A percentile compares a stretch with the other conserved stretches of the same genome.
Conservation (phyloP, 352 stramenopile genomes). For the Detonula confervacea region DNA sequence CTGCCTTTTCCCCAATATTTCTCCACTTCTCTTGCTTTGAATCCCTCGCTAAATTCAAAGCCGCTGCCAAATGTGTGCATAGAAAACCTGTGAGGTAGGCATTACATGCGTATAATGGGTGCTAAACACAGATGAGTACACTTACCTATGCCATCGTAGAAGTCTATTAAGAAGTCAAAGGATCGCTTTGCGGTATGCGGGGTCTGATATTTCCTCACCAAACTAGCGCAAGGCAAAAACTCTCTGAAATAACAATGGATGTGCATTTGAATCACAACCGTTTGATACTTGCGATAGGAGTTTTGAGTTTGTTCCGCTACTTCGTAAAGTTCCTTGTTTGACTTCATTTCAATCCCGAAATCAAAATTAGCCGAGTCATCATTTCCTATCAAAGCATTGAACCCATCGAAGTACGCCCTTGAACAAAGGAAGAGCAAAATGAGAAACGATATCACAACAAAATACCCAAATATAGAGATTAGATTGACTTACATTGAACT, state of each 20-base stretch:
- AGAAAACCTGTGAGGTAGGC: no score
- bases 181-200: not conserved
- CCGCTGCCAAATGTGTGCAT: constrained; percentile 1
- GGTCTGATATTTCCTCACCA: constrained; percentile 4
- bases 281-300: constrained; percentile 1
- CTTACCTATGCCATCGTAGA: constrained; percentile 11
- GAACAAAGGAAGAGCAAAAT: not conserved
- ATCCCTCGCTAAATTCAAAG: constrained; percentile 19
- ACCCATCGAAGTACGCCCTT: constrained; percentile 2
- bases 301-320: constrained; percentile 11
- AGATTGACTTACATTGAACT: not conserved
- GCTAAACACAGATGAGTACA: no score
- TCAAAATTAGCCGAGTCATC: not conserved
- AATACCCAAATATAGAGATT: no score
- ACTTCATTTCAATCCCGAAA: constrained; percentile 8
- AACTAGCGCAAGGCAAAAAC: not conserved
- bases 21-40: constrained; percentile 19
- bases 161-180: constrained; percentile 13
- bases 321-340: not conserved
- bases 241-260: constrained; percentile 14
- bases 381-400: constrained; percentile 7
- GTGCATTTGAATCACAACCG: constrained; percentile 6
- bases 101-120: no score
- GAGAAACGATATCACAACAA: no score
- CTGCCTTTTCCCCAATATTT: constrained; percentile 1